These are phyloP conservation scores for Pseudogymnoascus verrucosus DNA, from an alignment of 2,329 filamentous ascomycete species.

Conservation along the genomic window DNA sequence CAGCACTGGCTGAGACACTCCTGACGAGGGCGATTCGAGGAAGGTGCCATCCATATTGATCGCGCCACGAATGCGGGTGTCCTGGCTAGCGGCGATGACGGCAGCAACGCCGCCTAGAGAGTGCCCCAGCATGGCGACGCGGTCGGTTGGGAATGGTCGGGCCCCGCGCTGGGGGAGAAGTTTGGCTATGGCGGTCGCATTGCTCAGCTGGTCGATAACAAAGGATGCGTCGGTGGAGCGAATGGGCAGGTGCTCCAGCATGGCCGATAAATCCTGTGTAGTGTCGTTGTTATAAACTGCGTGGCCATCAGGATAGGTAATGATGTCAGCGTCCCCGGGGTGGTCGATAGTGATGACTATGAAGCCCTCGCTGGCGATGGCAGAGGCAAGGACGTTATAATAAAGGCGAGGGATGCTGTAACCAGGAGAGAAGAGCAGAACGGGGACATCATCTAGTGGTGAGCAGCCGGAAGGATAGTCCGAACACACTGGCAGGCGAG, in stretches of 20 bases:
- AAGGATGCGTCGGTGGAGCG: slow-evolving; percentile 26
- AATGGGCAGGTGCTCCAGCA: slow-evolving; percentile 14
- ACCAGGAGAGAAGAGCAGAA: slow-evolving; percentile 23
- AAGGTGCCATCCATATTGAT: slow-evolving; percentile 32
- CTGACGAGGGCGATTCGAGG: slow-evolving; percentile 29
- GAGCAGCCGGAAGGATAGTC: not conserved
- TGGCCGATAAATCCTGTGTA: slow-evolving; percentile 9
- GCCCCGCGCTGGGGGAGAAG: slow-evolving; percentile 12
- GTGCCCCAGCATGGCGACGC: slow-evolving; percentile 25
- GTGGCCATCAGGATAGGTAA: slow-evolving; percentile 32
- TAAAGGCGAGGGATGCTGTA: slow-evolving; percentile 17
- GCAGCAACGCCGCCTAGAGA: slow-evolving; percentile 28
- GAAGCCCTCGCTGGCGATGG: slow-evolving; percentile 33
- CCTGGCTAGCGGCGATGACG: slow-evolving; percentile 24
- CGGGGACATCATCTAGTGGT: not conserved
- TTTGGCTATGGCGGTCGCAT: slow-evolving; percentile 9
- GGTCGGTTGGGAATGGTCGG: not conserved
- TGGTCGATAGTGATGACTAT: slow-evolving; percentile 37
- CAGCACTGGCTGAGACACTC: slow-evolving; percentile 29
- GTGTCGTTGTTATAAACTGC: slow-evolving; percentile 19
- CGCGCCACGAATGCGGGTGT: slow-evolving; percentile 27
- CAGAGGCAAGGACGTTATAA: slow-evolving; percentile 20
- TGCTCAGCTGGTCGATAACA: slow-evolving; percentile 22
- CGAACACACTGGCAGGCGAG: slow-evolving; percentile 12
- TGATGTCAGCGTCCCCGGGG: slow-evolving; percentile 33